Base-by-base conservation (phyloP, 345 rosid genomes). In the Aethionema arabicum region DNA sequence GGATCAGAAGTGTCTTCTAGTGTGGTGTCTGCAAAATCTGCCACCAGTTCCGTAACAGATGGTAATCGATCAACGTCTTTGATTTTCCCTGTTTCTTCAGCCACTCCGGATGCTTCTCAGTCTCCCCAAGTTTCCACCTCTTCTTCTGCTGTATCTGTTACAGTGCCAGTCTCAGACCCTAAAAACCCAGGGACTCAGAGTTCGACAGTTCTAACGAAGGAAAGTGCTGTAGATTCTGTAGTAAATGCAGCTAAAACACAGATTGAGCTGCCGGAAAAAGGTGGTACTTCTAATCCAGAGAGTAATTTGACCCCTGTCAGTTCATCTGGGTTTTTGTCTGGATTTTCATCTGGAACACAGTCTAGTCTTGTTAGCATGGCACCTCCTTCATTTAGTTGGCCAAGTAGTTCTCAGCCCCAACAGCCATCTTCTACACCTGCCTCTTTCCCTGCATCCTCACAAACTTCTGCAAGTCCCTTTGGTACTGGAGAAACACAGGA, bases 401-500 rank as follows among this genome's bases (percentile, higher is more conserved):
- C 69, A 43, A 52, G 69, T 48, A 77, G 72, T 77, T 59, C 78
- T 52, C 89, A 79, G 71, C 79, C 72, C 33, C 79, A 67, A 66
- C 81, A 59, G 72, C 65, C 64, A 38, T 68, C 74, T 10, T 21
- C 73, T 40, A 72, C 66, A 60, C 56, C 58, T 27, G 56, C 11
- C 68, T 37, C 59, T 38, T 78, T 76, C 64, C 66, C 82, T 21
- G 52, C 75, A 16, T 44, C 79, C 6, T 15, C 63, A 38, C 52
- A 82, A 49, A 48, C 75, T 67, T 74, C 80, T 65, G 69, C 55
- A 61, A 66, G 69, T 76, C 32, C 68, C 40, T 27, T 69, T 42
- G 59, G 50, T 67, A 68, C 53, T 59, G 67, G 62, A 15, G 83
- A 67, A 54, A 51, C 79, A 8, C 89, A 79, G 69, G 99, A 87